Base-by-base conservation (phyloP, 1,139 yeast species). In the Blastobotrys ciferrii region DNA sequence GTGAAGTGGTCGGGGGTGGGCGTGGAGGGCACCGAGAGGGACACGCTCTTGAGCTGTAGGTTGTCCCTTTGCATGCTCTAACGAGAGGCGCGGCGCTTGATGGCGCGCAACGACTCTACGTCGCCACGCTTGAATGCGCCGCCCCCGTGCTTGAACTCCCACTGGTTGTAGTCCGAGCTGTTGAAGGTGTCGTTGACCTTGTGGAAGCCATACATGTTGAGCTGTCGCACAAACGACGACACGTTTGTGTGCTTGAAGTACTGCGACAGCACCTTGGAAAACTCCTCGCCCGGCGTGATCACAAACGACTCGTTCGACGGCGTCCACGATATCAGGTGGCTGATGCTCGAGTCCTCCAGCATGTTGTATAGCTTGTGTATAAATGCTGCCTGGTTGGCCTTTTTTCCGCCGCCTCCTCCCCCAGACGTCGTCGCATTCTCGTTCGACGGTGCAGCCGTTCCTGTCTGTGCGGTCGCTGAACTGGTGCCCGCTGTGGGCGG, bases 171-270 rank as follows among this genome's bases (percentile, higher is more conserved):
- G 33, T 54, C 52, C 36, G 53, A 41, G 36, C 59, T 53, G 55
- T 58, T 63, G 40, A 62, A 56, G 23, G 62, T 59, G 49, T 65
- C 67, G 54, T 59, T 64, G 5, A 92, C 92, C 69, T 92, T 92
- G 69, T 92, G 98, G 89, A 96, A 92, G 33, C 98, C 98, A 64
- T 92, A 92, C 95, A 92, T 92, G 68, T 92, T 92, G 62, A 92
- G 75, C 65, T 92, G 98, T 50, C 98, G 79, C 12, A 92, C 98
- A 74, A 92, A 92, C 54, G 94, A 82, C 25, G 98, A 91, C 70
- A 92, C 91, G 67, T 92, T 91, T 57, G 87, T 85, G 67, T 92
- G 98, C 67, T 92, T 92, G 73, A 89, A 92, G 67, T 88, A 91
- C 60, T 83, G 84, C 7, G 98, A 98, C 51, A 92, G 73, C 28